phyloP scores from a whole-genome alignment of 768 basidiomycete species.

The Kwoniella sp. region DNA sequence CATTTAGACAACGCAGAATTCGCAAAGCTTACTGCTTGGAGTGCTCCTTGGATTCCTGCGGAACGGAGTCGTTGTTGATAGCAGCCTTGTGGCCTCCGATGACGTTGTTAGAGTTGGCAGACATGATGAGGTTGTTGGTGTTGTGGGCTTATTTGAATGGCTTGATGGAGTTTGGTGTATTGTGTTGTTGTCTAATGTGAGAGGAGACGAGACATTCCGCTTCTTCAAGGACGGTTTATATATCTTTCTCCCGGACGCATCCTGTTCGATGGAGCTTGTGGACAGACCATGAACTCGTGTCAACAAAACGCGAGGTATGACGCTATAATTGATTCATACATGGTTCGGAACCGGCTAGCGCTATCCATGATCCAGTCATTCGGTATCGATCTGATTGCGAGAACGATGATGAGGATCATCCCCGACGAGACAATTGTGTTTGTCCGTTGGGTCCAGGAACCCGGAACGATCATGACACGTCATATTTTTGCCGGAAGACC shows the following conservation, averaged over 20 bases:
- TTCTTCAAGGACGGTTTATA: conserved; percentile 13
- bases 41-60: conserved; percentile 41
- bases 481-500: too few relatives aligned
- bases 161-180: background rate
- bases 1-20: too few relatives aligned
- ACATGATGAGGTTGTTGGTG: conserved; percentile 19
- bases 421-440: too few relatives aligned
- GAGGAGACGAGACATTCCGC: background rate
- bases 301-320: background rate
- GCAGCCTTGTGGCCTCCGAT: conserved; percentile 42
- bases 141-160: background rate
- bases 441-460: too few relatives aligned
- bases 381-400: background rate
- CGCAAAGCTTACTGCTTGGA: conserved; percentile 40
- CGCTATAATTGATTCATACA: background rate
- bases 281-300: too few relatives aligned
- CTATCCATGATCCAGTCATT: background rate
- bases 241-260: conserved; percentile 1
- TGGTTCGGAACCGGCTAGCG: background rate
- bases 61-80: conserved; percentile 39
- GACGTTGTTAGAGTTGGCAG: conserved; percentile 32
- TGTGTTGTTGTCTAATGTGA: conserved; percentile 3
- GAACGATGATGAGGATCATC: too few relatives aligned
- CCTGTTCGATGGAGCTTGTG: background rate
- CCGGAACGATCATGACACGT: too few relatives aligned